Percentiles rank a stretch among this genome's conserved stretches.
phyloP scores from a whole-genome alignment of 2,329 filamentous ascomycete species.

The Parascedosporium putredinis region DNA sequence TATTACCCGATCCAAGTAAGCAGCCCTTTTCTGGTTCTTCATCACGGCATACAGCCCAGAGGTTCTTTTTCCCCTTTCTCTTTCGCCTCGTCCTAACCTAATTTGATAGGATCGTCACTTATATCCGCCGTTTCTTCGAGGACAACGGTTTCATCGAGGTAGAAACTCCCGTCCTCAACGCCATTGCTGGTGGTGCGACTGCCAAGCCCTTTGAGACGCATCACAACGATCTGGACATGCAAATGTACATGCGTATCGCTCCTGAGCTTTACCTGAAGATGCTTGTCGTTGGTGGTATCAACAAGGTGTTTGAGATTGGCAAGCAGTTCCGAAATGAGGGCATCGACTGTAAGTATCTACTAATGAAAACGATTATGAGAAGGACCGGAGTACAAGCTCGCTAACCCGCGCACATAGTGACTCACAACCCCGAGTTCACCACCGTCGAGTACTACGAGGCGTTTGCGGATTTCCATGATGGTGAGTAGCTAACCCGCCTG shows the following conservation, averaged over 20 bases:
- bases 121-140: conserved; percentile 83
- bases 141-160: conserved; percentile 83
- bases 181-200: conserved; percentile 89
- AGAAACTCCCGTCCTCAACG: conserved; percentile 95
- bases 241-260: conserved; percentile 89
- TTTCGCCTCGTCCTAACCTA: too few relatives aligned
- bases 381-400: background rate
- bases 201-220: conserved; percentile 88
- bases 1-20: conserved; percentile 53
- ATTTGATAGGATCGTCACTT: conserved; percentile 72
- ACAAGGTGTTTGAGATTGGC: conserved; percentile 92
- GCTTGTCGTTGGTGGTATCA: conserved; percentile 83
- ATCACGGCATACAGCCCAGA: too few relatives aligned
- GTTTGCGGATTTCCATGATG: conserved; percentile 82
- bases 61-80: too few relatives aligned
- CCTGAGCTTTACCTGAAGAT: conserved; percentile 97
- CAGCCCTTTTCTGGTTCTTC: background rate
- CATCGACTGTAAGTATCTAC: conserved; percentile 23
- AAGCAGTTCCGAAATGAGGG: conserved; percentile 93
- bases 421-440: conserved; percentile 70
- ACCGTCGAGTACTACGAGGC: conserved; percentile 97
- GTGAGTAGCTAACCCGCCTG: too few relatives aligned
- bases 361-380: background rate
- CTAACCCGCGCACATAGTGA: conserved; percentile 67
- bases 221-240: conserved; percentile 92